phyloP scores from a whole-genome alignment of 1,284 basidiomycete genomes.

The Hymenochaete sp. region DNA sequence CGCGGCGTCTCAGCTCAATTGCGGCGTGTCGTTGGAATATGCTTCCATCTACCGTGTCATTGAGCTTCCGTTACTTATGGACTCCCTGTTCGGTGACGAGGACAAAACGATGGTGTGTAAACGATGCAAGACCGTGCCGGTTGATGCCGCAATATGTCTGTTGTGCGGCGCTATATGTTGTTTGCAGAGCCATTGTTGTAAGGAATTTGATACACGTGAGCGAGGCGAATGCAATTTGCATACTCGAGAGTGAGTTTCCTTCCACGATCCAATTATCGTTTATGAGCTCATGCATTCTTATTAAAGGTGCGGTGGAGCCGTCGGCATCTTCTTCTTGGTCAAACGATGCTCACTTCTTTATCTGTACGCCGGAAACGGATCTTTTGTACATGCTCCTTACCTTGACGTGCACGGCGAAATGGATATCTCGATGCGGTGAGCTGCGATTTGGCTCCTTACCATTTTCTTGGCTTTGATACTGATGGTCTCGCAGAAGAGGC shows the following conservation, averaged over 20 bases:
- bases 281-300: not conserved
- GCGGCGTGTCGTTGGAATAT: slow-evolving; percentile 71
- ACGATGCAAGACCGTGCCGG: slow-evolving; percentile 73
- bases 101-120: slow-evolving; percentile 65
- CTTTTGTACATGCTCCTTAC: slow-evolving; percentile 86
- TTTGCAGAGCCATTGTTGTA: slow-evolving; percentile 90
- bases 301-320: slow-evolving; percentile 77
- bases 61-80: slow-evolving; percentile 73
- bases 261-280: not conserved
- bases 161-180: slow-evolving; percentile 87
- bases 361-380: slow-evolving; percentile 82
- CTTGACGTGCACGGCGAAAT: slow-evolving; percentile 93
- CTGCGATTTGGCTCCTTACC: slow-evolving; percentile 11
- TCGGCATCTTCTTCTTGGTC: slow-evolving; percentile 88
- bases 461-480: slow-evolving; percentile 4
- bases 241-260: slow-evolving; percentile 71
- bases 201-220: slow-evolving; percentile 56
- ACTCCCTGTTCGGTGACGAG: slow-evolving; percentile 71
- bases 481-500: slow-evolving; percentile 49
- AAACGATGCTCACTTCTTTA: slow-evolving; percentile 92
- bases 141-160: slow-evolving; percentile 86
- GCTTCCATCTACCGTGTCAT: slow-evolving; percentile 82
- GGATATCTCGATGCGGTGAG: slow-evolving; percentile 85
- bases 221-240: slow-evolving; percentile 93
- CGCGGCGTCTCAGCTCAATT: slow-evolving; percentile 63